Evolutionary conservation across 495 filamentous ascomycete genomes (phyloP).

Genomic region (Choiromyces venosus): DNA sequence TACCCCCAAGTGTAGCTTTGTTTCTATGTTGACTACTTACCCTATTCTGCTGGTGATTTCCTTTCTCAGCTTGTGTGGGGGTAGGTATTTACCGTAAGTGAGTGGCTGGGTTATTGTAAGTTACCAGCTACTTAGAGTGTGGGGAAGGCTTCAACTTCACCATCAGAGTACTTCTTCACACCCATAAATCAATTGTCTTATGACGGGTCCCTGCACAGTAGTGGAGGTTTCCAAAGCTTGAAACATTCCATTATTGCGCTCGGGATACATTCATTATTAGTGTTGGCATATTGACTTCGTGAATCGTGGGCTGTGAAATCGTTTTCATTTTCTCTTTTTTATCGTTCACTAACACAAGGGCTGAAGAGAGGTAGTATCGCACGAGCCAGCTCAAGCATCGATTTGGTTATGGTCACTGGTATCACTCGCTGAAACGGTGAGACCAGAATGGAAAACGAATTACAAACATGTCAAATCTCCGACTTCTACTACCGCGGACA

Average conservation of each 20-base stretch:
- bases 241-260: neutral
- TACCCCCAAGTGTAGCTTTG: neutral
- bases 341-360: no score
- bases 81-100: neutral
- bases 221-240: neutral
- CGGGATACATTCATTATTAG: neutral
- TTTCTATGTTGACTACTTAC: neutral
- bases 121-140: neutral
- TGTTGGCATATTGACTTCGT: no score
- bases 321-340: no score
- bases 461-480: no score
- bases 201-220: neutral
- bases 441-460: no score
- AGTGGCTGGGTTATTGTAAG: neutral
- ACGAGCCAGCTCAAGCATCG: no score
- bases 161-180: neutral
- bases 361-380: no score
- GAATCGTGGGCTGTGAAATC: no score
- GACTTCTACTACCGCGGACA: no score
- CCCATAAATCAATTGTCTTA: neutral
- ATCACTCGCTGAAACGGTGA: no score
- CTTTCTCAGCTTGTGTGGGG: neutral
- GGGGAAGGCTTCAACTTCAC: neutral
- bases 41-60: neutral
- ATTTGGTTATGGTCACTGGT: no score